phyloP scores from a whole-genome alignment of 148 eudicot genomes.

The Rhododendron mucronatum region DNA sequence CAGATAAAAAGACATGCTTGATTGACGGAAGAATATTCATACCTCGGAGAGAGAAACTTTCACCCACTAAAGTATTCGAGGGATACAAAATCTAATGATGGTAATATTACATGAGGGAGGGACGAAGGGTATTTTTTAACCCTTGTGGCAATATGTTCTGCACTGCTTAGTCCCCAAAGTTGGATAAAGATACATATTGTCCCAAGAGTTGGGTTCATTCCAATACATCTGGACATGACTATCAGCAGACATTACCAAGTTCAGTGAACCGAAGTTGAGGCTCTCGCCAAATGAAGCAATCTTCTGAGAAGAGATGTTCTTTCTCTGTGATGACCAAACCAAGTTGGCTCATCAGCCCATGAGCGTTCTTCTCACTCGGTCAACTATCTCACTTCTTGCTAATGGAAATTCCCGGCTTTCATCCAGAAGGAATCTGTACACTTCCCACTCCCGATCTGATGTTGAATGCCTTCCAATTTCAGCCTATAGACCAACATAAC shows the following conservation, averaged over 20 bases:
- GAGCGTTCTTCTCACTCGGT: slow-evolving; percentile 59
- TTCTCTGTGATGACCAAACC: neutral
- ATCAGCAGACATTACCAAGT: neutral
- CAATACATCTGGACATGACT: neutral
- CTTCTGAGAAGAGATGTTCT: neutral
- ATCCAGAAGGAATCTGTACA: slow-evolving; percentile 70
- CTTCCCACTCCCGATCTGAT: slow-evolving; percentile 76
- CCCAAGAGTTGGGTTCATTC: neutral
- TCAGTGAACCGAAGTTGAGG: neutral
- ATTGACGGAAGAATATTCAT: neutral
- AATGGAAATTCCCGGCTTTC: slow-evolving; percentile 53
- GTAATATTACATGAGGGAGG: neutral
- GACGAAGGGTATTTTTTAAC: neutral
- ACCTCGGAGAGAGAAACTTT: neutral
- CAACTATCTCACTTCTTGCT: slow-evolving; percentile 53
- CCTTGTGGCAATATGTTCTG: neutral
- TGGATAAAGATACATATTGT: neutral
- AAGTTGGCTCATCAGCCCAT: slow-evolving; percentile 68
- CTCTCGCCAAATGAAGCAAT: neutral
- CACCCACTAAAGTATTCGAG: neutral
- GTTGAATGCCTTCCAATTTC: slow-evolving; percentile 75
- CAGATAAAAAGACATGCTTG: neutral
- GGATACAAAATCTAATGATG: neutral
- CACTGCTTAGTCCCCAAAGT: neutral
- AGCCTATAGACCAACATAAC: slow-evolving; percentile 40